Base-by-base conservation (phyloP, 2,329 filamentous ascomycete species). In the Aureobasidium musti region DNA sequence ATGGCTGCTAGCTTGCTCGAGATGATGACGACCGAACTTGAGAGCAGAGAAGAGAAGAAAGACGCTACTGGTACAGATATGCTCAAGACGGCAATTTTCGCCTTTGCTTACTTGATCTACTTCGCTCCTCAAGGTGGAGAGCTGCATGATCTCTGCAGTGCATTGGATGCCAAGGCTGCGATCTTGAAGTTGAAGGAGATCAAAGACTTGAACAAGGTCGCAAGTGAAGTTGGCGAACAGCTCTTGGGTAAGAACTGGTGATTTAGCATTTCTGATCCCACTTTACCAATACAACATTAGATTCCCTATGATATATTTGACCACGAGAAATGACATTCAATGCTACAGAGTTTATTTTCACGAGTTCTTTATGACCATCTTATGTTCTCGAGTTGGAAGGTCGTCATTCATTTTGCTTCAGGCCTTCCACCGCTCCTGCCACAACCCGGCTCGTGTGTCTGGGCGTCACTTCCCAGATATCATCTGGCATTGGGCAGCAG, bases 1-100 rank as follows among this genome's bases (percentile, higher is more conserved):
- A 80, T 98, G 5, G 87, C 90, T 0, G 93, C 93, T 0, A 90
- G 91, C 0, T 79, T 95, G 8, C 79, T 97, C 1, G 92, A 97
- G 77, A 66, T 67, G 64, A 52, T 69, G 50, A 33, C 66, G 5
- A 64, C 57, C 6, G 66, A 67, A 35, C 89, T 90, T 1, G 86
- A 94, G 0, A 76, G 75, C 21, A 77, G 77, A 6, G 84, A 86
- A 68, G 77, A 77, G 54, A 75, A 59, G 39, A 83, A 63, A 17
- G 47, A 59, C 11, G 52, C 60, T n/a, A 30, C 39, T 6, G 74
- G 70, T 41, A 68, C 68, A 30, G 92, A 97, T 72, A 90, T 90
- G 0, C 77, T 93, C 17, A 90, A 90, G 73, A 91, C 91, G 0
- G 86, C 93, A 76, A 72, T 97, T 39, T 81, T 92, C 19, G 89